Conservation (phyloP, 768 basidiomycete species). For the Hortiboletus flavorubellus region DNA sequence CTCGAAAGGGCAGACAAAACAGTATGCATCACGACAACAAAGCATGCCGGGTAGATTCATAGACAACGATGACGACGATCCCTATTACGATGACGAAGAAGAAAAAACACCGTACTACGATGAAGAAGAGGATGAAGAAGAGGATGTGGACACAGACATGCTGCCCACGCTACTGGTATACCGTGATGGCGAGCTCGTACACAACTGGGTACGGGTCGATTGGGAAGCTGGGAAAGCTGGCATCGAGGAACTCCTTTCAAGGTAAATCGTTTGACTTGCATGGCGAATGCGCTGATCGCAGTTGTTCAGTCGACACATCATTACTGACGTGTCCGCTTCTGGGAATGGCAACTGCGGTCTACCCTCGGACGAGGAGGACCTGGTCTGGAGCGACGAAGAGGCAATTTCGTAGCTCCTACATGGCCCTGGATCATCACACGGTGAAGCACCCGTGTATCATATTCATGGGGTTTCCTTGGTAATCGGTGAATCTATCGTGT, state of each 20-base stretch:
- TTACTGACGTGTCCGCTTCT: constrained; percentile 8
- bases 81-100: constrained; percentile 38
- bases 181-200: constrained; percentile 76
- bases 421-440: not conserved
- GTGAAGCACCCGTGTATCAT: not conserved
- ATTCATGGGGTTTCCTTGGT: not conserved
- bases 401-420: constrained; percentile 14
- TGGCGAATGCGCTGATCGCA: not conserved
- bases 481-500: not conserved
- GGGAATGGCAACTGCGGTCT: constrained; percentile 45
- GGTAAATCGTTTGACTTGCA: constrained; percentile 34
- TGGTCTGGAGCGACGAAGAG: constrained; percentile 53
- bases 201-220: constrained; percentile 86
- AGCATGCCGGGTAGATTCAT: constrained; percentile 31
- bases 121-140: constrained; percentile 51
- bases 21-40: constrained; percentile 4
- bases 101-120: constrained; percentile 31
- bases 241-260: constrained; percentile 63
- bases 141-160: constrained; percentile 73
- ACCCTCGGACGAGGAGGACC: constrained; percentile 48
- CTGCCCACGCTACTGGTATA: constrained; percentile 78
- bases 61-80: constrained; percentile 40
- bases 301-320: constrained; percentile 25
- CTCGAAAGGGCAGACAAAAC: constrained; percentile 27
- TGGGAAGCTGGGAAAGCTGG: constrained; percentile 76